phyloP scores from a whole-genome alignment of 441 rosid genomes.

The Adansonia rubrostipa region DNA sequence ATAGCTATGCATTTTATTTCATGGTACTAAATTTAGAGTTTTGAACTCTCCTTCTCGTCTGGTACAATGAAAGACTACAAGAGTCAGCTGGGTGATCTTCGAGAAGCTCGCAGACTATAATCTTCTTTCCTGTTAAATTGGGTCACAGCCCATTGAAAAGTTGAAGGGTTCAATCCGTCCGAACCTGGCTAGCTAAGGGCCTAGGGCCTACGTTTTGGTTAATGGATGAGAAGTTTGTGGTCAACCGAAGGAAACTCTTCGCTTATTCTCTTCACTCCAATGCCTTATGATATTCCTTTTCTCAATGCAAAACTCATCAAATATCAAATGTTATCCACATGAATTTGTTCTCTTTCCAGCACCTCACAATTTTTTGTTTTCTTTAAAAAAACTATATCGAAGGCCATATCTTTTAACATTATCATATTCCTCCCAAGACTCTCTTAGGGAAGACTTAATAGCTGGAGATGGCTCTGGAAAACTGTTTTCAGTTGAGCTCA shows the following conservation, averaged over 20 bases:
- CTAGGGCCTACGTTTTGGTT: background rate
- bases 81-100: background rate
- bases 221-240: constrained; percentile 4
- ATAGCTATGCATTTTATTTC: background rate
- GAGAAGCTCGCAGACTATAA: too few relatives aligned
- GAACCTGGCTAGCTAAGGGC: too few relatives aligned
- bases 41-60: background rate
- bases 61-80: background rate
- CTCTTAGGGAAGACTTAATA: background rate
- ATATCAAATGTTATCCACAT: constrained; percentile 41
- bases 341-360: constrained; percentile 22
- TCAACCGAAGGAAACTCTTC: too few relatives aligned
- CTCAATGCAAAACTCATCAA: background rate
- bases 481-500: constrained; percentile 48
- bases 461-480: constrained; percentile 49
- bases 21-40: too few relatives aligned
- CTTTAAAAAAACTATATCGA: constrained; percentile 29
- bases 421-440: background rate
- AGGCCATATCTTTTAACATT: constrained; percentile 27
- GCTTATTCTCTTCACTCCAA: too few relatives aligned
- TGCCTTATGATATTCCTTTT: background rate
- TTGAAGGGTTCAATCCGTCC: background rate
- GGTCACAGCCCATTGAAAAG: background rate
- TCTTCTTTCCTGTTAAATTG: too few relatives aligned
- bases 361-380: constrained; percentile 40